phyloP scores from a whole-genome alignment of 192 early-diverging fungal genomes.

The Rhizophagus prolifer region DNA sequence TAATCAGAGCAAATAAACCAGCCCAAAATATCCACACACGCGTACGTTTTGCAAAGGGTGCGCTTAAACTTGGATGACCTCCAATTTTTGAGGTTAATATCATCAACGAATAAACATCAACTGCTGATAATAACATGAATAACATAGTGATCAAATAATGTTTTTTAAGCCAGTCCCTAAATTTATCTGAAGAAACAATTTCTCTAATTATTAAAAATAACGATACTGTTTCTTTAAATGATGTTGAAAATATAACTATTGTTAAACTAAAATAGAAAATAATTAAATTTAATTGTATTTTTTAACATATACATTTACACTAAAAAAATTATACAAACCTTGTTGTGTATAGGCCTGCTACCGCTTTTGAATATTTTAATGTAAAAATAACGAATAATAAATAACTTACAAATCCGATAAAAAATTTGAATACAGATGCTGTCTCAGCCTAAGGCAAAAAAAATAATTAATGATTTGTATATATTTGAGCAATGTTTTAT shows the following conservation, averaged over 20 bases:
- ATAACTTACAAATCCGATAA: not conserved
- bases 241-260: not conserved
- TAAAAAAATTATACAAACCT: not conserved
- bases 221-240: not conserved
- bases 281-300: not conserved
- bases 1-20: not conserved
- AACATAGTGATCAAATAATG: not conserved
- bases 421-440: not conserved
- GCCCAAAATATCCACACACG: not conserved
- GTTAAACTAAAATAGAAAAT: not conserved
- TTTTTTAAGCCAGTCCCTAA: not conserved
- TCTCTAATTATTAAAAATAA: not conserved
- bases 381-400: not conserved
- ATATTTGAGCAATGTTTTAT: not conserved
- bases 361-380: not conserved
- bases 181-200: not conserved
- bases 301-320: too few relatives aligned
- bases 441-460: not conserved
- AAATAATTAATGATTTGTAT: not conserved
- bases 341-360: not conserved
- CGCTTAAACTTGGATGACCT: not conserved
- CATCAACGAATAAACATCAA: constrained; percentile 6
- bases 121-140: not conserved
- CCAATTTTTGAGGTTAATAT: not conserved
- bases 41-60: not conserved